Evolutionary conservation across 805 yeast genomes (phyloP).

Genomic region (Wickerhamomyces canadensis): DNA sequence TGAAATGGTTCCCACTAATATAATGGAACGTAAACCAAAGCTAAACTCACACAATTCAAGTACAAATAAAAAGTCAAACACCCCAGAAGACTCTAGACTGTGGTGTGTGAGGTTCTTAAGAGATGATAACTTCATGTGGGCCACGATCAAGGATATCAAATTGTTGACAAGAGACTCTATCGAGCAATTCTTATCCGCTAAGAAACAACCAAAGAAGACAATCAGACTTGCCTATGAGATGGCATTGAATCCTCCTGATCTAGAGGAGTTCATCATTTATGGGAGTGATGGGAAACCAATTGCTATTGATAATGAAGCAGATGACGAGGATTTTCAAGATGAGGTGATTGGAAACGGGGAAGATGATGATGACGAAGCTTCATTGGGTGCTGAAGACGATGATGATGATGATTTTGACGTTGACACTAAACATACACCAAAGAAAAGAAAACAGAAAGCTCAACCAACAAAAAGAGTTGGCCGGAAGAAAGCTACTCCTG

Average conservation of each 20-base stretch:
- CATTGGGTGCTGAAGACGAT: constrained; percentile 10
- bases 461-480: constrained; percentile 8
- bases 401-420: constrained; percentile 20
- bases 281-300: constrained; percentile 38
- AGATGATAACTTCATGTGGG: constrained; percentile 73
- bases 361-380: constrained; percentile 25
- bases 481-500: constrained; percentile 9
- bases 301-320: constrained; percentile 26
- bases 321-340: constrained; percentile 26
- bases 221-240: constrained; percentile 47
- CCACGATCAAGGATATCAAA: constrained; percentile 45
- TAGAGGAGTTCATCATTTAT: constrained; percentile 38
- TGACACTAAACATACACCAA: constrained; percentile 4
- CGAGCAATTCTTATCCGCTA: constrained; percentile 29
- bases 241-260: constrained; percentile 45
- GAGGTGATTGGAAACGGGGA: constrained; percentile 11
- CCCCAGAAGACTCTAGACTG: constrained; percentile 10
- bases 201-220: constrained; percentile 36
- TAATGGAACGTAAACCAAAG: constrained; percentile 47
- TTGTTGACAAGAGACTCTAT: constrained; percentile 38
- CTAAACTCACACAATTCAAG: constrained; percentile 11
- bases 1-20: constrained; percentile 52
- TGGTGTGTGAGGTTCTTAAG: constrained; percentile 64
- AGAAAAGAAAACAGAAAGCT: constrained; percentile 11
- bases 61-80: constrained; percentile 9